phyloP scores from a whole-genome alignment of 2,329 filamentous ascomycete genomes.

The Pyricularia sp. region DNA sequence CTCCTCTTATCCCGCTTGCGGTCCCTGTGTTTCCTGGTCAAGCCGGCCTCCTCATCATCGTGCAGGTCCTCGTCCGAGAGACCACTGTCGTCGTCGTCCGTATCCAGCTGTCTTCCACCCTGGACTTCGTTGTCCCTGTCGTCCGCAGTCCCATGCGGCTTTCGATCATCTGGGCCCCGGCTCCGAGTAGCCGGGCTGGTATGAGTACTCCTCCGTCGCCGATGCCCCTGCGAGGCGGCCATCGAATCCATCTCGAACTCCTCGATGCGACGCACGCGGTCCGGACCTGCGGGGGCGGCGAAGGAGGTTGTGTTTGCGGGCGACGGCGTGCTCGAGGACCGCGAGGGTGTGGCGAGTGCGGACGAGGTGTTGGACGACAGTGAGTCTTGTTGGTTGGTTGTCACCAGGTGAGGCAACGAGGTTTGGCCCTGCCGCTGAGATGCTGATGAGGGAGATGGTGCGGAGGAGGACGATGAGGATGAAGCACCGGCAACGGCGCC shows the following conservation, averaged over 20 bases:
- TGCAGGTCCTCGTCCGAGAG: constrained; percentile 64
- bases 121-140: constrained; percentile 22
- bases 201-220: constrained; percentile 46
- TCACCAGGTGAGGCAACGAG: not conserved
- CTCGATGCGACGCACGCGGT: constrained; percentile 7
- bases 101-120: constrained; percentile 18
- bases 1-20: constrained; percentile 58
- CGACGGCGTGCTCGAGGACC: not conserved
- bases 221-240: constrained; percentile 32
- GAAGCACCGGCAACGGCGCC: constrained; percentile 6
- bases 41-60: constrained; percentile 83
- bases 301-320: not conserved
- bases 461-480: not conserved
- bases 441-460: not conserved
- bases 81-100: constrained; percentile 35
- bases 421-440: not conserved
- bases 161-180: constrained; percentile 19
- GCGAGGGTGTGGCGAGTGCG: constrained; percentile 1
- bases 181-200: constrained; percentile 27
- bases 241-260: constrained; percentile 47
- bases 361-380: not conserved
- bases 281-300: not conserved
- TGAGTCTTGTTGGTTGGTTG: not conserved
- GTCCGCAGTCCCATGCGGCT: constrained; percentile 27
- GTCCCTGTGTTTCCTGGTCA: constrained; percentile 64